phyloP scores from a whole-genome alignment of 2,329 filamentous ascomycete species.

The Aspergillus puulaauensis region DNA sequence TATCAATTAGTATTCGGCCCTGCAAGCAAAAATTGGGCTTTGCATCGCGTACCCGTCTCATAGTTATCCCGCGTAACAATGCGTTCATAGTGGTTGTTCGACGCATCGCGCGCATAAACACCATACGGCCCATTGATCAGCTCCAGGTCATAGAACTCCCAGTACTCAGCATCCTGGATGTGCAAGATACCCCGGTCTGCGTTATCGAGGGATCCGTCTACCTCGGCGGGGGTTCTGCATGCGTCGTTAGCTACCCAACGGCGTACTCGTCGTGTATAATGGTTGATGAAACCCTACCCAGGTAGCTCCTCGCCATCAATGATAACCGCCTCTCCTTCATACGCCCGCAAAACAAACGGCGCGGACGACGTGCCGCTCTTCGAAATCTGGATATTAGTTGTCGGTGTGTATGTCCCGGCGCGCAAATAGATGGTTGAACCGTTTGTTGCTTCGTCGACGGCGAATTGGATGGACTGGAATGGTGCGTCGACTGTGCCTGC shows the following conservation, averaged over 20 bases:
- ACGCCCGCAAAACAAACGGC: constrained; percentile 14
- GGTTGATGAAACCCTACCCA: constrained; percentile 2
- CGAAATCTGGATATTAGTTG: constrained; percentile 17
- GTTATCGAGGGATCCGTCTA: constrained; percentile 12
- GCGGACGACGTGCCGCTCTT: constrained; percentile 13
- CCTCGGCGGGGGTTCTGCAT: constrained; percentile 14
- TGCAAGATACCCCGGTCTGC: constrained; percentile 16
- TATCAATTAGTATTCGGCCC: background rate
- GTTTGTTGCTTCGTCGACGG: constrained; percentile 12
- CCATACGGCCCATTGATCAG: constrained; percentile 20
- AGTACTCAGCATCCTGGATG: constrained; percentile 18
- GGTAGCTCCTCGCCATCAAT: constrained; percentile 18
- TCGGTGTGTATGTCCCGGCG: constrained; percentile 14
- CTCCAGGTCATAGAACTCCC: constrained; percentile 19
- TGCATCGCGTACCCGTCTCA: constrained; percentile 11
- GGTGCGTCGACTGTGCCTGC: constrained; percentile 12
- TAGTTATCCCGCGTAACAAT: constrained; percentile 18
- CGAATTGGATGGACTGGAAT: constrained; percentile 14
- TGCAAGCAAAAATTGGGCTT: no score
- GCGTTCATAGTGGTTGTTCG: constrained; percentile 20
- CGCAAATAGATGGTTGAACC: constrained; percentile 18
- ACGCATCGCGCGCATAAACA: constrained; percentile 16
- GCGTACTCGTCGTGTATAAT: no score
- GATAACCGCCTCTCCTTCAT: constrained; percentile 14
- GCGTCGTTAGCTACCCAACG: no score